phyloP scores from a whole-genome alignment of 2,329 filamentous ascomycete genomes.

The Aspergillus hiratsukae region DNA sequence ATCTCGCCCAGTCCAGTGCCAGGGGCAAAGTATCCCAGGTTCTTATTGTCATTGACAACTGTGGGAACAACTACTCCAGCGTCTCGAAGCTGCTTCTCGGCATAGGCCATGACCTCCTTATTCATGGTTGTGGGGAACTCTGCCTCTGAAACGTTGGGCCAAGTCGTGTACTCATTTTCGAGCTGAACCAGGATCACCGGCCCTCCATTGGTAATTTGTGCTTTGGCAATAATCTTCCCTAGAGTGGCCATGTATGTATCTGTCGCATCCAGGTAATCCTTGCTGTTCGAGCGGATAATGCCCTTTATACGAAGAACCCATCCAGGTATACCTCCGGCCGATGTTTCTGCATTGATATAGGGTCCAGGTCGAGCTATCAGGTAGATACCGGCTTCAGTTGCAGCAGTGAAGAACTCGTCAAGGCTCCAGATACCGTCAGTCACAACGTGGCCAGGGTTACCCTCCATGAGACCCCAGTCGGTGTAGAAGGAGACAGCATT shows the following conservation, averaged over 20 bases:
- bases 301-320: slow-evolving; percentile 70
- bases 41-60: slow-evolving; percentile 67
- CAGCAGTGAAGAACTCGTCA: slow-evolving; percentile 72
- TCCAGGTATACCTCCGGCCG: slow-evolving; percentile 74
- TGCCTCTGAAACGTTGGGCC: slow-evolving; percentile 51
- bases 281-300: slow-evolving; percentile 58
- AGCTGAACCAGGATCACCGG: slow-evolving; percentile 75
- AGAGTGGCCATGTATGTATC: slow-evolving; percentile 63
- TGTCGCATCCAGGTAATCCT: slow-evolving; percentile 62
- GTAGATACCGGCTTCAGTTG: slow-evolving; percentile 68
- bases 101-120: slow-evolving; percentile 61
- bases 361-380: slow-evolving; percentile 67
- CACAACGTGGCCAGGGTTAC: slow-evolving; percentile 63
- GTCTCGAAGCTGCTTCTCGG: slow-evolving; percentile 63
- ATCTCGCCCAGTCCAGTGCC: slow-evolving; percentile 54
- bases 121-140: not conserved
- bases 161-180: slow-evolving; percentile 73
- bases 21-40: slow-evolving; percentile 59
- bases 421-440: slow-evolving; percentile 69
- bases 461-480: slow-evolving; percentile 74
- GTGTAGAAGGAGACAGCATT: slow-evolving; percentile 75
- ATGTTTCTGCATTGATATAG: slow-evolving; percentile 74
- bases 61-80: slow-evolving; percentile 70
- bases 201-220: slow-evolving; percentile 77
- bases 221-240: slow-evolving; percentile 63